Evolutionary conservation across 352 stramenopile species (phyloP).

Genomic region (Pythium inflatum): DNA sequence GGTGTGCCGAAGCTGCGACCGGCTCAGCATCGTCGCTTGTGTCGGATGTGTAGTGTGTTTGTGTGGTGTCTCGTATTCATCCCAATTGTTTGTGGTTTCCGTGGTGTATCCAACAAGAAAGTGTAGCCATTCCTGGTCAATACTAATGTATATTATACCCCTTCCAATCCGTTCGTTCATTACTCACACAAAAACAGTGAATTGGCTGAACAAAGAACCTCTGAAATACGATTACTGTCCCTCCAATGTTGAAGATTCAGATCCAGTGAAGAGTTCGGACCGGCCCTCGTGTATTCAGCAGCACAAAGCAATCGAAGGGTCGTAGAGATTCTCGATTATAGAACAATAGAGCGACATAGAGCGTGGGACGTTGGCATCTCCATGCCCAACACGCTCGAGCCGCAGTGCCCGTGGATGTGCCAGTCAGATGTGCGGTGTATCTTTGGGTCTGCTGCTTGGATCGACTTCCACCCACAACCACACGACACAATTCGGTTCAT

Average conservation of each 20-base stretch:
- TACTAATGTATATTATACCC: constrained; percentile 4
- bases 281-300: too few relatives aligned
- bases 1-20: constrained; percentile 53
- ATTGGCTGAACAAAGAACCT: not conserved
- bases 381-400: too few relatives aligned
- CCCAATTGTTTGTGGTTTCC: too few relatives aligned
- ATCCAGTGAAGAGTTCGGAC: not conserved
- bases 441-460: not conserved
- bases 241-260: not conserved
- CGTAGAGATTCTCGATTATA: too few relatives aligned
- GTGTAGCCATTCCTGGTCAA: constrained; percentile 12
- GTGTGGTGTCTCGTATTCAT: too few relatives aligned
- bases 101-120: too few relatives aligned
- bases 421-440: too few relatives aligned
- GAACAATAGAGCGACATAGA: too few relatives aligned
- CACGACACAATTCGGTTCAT: not conserved
- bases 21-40: constrained; percentile 28
- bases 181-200: not conserved
- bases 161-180: not conserved
- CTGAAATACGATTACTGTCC: not conserved
- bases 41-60: constrained; percentile 18
- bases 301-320: too few relatives aligned
- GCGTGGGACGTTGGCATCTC: too few relatives aligned
- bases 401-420: too few relatives aligned
- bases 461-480: not conserved